A percentile compares a stretch with the other conserved stretches of the same genome.
These are phyloP conservation scores for Rhododendron molle DNA, from an alignment of 148 eudicot genomes.

Conservation along the genomic window DNA sequence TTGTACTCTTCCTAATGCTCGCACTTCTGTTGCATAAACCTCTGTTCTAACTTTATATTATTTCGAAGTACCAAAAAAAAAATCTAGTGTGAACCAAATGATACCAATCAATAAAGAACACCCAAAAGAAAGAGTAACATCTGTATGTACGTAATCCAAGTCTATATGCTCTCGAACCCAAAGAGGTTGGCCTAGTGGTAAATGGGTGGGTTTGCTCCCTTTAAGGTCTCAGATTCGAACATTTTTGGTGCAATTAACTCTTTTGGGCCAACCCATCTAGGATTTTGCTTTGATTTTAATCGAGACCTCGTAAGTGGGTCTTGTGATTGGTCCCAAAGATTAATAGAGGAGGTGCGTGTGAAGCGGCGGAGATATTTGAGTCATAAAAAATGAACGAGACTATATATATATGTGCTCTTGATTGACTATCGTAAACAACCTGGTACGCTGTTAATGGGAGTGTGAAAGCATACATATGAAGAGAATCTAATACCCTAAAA, in stretches of 20 bases:
- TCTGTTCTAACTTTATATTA: too few species aligned
- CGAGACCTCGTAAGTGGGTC: too few species aligned
- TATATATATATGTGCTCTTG: background rate
- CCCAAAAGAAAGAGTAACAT: background rate
- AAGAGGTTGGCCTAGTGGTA: background rate
- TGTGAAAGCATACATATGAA: background rate
- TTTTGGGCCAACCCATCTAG: background rate
- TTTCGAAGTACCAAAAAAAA: too few species aligned
- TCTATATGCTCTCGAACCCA: background rate
- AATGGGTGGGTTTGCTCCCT: too few species aligned
- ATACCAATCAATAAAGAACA: background rate
- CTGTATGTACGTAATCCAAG: background rate
- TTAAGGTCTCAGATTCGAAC: background rate
- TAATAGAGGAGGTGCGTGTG: background rate
- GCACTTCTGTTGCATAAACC: too few species aligned
- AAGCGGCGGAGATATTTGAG: too few species aligned
- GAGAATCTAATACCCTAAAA: background rate
- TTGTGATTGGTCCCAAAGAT: too few species aligned
- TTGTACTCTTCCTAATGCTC: too few species aligned
- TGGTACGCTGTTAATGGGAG: background rate
- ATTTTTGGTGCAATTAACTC: too few species aligned
- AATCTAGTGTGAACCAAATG: background rate
- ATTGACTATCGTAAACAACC: background rate
- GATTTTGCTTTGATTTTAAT: too few species aligned
- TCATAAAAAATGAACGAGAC: too few species aligned